These are phyloP conservation scores for Saccharomycopsis oosterbeekiorum DNA, from an alignment of 805 yeast species.

Conservation along the genomic window DNA sequence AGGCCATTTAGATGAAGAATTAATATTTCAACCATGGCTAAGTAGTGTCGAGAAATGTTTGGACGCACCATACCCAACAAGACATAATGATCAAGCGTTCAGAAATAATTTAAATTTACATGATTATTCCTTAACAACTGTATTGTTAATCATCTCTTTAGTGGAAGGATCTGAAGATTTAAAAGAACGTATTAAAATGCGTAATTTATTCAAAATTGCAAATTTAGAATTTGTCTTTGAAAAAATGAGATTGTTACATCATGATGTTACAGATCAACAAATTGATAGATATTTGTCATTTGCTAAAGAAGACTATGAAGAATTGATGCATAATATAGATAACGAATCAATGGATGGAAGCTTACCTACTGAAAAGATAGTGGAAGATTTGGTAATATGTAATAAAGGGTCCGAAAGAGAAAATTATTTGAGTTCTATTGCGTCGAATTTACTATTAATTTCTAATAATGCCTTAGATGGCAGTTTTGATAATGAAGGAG, in stretches of 20 bases:
- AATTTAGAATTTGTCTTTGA: slow-evolving; percentile 32
- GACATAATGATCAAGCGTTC: slow-evolving; percentile 7
- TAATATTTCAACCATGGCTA: slow-evolving; percentile 19
- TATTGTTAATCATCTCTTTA: slow-evolving; percentile 14
- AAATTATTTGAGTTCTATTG: slow-evolving; percentile 40
- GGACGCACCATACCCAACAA: slow-evolving; percentile 13
- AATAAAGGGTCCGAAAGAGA: slow-evolving; percentile 41
- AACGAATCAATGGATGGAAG: slow-evolving; percentile 11
- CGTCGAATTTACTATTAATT: slow-evolving; percentile 45
- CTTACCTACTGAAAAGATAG: slow-evolving; percentile 15
- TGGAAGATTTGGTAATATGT: slow-evolving; percentile 34
- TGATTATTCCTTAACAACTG: slow-evolving; percentile 16
- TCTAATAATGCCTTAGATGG: slow-evolving; percentile 11
- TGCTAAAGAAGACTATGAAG: slow-evolving; percentile 46
- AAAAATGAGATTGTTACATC: slow-evolving; percentile 41
- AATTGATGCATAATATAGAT: slow-evolving; percentile 23
- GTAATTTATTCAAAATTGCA: slow-evolving; percentile 7
- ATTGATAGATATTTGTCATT: slow-evolving; percentile 49
- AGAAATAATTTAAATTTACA: slow-evolving; percentile 8
- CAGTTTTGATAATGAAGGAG: background rate
- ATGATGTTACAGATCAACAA: slow-evolving; percentile 54
- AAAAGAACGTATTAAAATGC: slow-evolving; percentile 18
- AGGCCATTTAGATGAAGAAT: slow-evolving; percentile 21
- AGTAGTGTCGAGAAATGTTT: slow-evolving; percentile 24
- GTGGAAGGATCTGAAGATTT: slow-evolving; percentile 16